Base-by-base conservation (phyloP, 352 stramenopile species). In the Globisporangium spinosum region DNA sequence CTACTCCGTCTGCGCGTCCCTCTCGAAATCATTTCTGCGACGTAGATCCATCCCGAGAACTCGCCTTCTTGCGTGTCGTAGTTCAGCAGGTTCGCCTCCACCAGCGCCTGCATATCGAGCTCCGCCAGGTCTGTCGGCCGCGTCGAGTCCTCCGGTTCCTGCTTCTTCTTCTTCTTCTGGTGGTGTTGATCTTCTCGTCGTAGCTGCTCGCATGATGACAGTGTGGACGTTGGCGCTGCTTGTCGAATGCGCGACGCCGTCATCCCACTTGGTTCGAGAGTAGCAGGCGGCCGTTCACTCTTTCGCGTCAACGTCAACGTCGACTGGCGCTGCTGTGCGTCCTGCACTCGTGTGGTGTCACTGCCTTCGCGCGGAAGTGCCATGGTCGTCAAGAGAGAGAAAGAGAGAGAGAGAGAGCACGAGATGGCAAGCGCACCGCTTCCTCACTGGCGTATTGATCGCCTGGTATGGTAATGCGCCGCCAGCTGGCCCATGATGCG, bases 41-140 rank as follows among this genome's bases (percentile, higher is more conserved):
- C 77, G 69, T 85, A 61, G 47, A 81, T 60, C 71, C 71, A 82
- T 17, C 77, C 77, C 15, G 69, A 81, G 62, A 75, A 83, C n/a
- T 62, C 68, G 17, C 68, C 64, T 1, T 69, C 68, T 3, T 69
- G 65, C 32, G 58, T 29, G 53, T 79, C 65, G 12, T 68, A 73
- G 23, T 57, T 56, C n/a, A 80, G 63, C 20, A 63, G 22, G 43
- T 67, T 69, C 45, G 69, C 65, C 1, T 67, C 64, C 6, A 67
- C 32, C 6, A 74, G 25, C 2, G 64, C 55, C 4, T 72, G 64
- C 64, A 78, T 65, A 64, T 83, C 74, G 3, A 83, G 62, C 20
- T 65, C 71, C 3, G 69, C 55, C 22, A 78, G 61, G 23, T 82
- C 73, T 17, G 71, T 78, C 17, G 56, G 70, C 15, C 73, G 71